These are phyloP conservation scores for Iris pallida DNA, from an alignment of 116 monocot genomes.

Conservation along the genomic window DNA sequence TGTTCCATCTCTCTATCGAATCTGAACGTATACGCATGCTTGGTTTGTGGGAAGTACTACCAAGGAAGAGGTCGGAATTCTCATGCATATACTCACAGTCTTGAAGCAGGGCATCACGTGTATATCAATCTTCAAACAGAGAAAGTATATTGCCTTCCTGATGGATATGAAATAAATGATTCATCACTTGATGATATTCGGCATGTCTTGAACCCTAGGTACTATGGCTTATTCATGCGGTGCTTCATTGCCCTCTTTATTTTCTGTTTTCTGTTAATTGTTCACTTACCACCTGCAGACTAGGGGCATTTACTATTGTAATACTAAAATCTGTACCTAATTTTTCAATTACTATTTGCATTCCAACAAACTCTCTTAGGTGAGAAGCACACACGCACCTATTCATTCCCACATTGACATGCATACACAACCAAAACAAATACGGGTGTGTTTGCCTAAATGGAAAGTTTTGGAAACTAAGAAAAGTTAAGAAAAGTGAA, in stretches of 20 bases:
- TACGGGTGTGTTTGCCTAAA: too few relatives aligned
- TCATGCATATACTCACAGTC: conserved; percentile 91
- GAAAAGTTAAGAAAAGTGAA: too few relatives aligned
- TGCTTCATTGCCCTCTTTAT: neutral
- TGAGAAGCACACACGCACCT: too few relatives aligned
- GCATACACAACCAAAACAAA: too few relatives aligned
- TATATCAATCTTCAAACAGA: conserved; percentile 90
- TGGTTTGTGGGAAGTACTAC: conserved; percentile 91
- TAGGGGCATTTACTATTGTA: too few relatives aligned
- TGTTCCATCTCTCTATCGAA: conserved; percentile 90
- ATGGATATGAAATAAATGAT: conserved; percentile 92
- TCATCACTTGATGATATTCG: conserved; percentile 84
- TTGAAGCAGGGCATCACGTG: conserved; percentile 89
- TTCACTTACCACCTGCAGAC: too few relatives aligned
- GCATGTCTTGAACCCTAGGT: conserved; percentile 92
- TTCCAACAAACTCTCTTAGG: too few relatives aligned
- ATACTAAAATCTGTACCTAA: too few relatives aligned
- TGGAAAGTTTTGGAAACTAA: too few relatives aligned
- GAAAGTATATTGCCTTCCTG: conserved; percentile 91
- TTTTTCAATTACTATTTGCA: too few relatives aligned
- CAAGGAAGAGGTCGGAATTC: conserved; percentile 94
- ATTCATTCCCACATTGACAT: too few relatives aligned
- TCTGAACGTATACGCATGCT: conserved; percentile 90
- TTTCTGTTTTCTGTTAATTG: neutral
- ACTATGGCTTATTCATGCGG: neutral